phyloP scores from a whole-genome alignment of 441 rosid species.

The Gossypium lobatum region DNA sequence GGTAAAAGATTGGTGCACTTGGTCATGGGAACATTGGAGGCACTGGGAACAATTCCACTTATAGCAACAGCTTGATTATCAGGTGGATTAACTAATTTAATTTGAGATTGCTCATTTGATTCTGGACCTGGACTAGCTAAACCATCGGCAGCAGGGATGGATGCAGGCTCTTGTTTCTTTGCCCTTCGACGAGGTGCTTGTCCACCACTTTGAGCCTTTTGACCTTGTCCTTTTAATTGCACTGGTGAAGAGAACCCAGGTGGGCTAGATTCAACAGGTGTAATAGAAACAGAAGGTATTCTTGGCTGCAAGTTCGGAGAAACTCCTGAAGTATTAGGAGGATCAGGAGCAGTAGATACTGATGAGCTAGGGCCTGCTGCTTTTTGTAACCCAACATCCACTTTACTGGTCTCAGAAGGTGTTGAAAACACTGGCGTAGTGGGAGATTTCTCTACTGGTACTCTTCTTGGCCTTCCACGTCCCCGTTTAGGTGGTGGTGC shows the following conservation, averaged over 20 bases:
- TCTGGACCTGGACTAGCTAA: slow-evolving; percentile 30
- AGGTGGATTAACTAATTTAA: slow-evolving; percentile 15
- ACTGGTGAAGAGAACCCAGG: slow-evolving; percentile 24
- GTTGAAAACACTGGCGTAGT: slow-evolving; percentile 25
- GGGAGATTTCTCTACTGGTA: slow-evolving; percentile 39
- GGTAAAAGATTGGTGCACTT: slow-evolving; percentile 23
- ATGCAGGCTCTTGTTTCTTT: slow-evolving; percentile 41
- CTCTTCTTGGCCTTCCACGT: slow-evolving; percentile 91
- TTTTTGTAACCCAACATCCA: slow-evolving; percentile 30
- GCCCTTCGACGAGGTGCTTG: slow-evolving; percentile 61
- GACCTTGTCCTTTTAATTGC: slow-evolving; percentile 57
- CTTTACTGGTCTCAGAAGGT: slow-evolving; percentile 32
- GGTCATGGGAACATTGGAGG: slow-evolving; percentile 28
- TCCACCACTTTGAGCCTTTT: slow-evolving; percentile 47
- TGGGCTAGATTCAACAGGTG: slow-evolving; percentile 29
- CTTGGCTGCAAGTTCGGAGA: slow-evolving; percentile 32
- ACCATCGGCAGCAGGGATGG: slow-evolving; percentile 24
- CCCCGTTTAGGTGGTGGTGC: slow-evolving; percentile 83
- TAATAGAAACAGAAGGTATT: slow-evolving; percentile 26
- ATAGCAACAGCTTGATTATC: slow-evolving; percentile 20
- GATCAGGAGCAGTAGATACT: slow-evolving; percentile 23
- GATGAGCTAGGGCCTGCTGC: slow-evolving; percentile 33
- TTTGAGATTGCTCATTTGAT: slow-evolving; percentile 29
- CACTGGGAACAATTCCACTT: slow-evolving; percentile 20
- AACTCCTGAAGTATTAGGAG: slow-evolving; percentile 20